Conservation (phyloP, 352 stramenopile species). For the Elongisporangium anandrum region DNA sequence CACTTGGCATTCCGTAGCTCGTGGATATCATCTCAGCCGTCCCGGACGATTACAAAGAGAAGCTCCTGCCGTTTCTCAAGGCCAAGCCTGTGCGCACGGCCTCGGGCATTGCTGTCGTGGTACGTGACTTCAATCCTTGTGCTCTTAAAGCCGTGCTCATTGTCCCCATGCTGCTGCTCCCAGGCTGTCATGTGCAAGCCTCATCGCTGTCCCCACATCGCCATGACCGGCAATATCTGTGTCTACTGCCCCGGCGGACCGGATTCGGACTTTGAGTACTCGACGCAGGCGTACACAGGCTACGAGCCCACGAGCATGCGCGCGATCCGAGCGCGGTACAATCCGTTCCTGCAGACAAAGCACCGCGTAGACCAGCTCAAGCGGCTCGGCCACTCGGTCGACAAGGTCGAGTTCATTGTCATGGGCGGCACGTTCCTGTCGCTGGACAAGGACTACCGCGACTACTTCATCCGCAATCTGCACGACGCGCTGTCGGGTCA, state of each 20-base stretch:
- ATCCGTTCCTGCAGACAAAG: conserved; percentile 93
- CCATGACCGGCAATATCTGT: conserved; percentile 96
- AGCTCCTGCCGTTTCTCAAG: conserved; percentile 91
- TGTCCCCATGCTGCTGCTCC: not conserved
- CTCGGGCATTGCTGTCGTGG: conserved; percentile 94
- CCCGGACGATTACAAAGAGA: conserved; percentile 89
- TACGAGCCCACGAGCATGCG: conserved; percentile 97
- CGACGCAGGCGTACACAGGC: conserved; percentile 94
- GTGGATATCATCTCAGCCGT: conserved; percentile 96
- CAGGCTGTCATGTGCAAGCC: conserved; percentile 96
- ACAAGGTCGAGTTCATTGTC: conserved; percentile 98
- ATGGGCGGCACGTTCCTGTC: conserved; percentile 98
- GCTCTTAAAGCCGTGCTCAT: too few species aligned
- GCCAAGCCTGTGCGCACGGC: conserved; percentile 95
- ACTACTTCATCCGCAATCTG: conserved; percentile 96
- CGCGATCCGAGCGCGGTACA: conserved; percentile 94
- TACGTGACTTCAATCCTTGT: conserved; percentile 9
- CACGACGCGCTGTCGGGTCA: conserved; percentile 95
- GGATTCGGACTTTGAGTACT: conserved; percentile 98
- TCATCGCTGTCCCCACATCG: conserved; percentile 97
- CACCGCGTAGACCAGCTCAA: conserved; percentile 89
- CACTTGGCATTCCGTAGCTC: conserved; percentile 48
- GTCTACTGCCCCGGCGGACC: conserved; percentile 96
- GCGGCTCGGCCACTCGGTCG: conserved; percentile 89
- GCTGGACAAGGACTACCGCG: conserved; percentile 92